Conservation (phyloP, 495 filamentous ascomycete species). For the Xylaria longipes region DNA sequence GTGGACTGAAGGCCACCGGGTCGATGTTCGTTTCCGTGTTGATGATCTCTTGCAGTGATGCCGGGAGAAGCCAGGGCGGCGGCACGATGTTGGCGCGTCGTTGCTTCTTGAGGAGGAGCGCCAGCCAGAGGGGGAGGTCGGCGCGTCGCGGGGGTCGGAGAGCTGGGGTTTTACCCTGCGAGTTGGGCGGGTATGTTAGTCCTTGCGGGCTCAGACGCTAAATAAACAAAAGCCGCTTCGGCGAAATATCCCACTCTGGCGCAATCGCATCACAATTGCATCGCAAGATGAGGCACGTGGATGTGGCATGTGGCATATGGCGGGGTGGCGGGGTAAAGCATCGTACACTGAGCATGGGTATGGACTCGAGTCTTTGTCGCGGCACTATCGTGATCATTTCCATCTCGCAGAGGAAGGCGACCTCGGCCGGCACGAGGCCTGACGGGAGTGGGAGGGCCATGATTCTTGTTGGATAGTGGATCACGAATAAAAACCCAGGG, state of each 20-base stretch:
- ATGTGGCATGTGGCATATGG: constrained; percentile 15
- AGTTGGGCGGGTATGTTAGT: constrained; percentile 18
- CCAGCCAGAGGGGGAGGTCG: constrained; percentile 90
- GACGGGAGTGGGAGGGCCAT: constrained; percentile 87
- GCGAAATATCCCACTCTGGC: too few relatives aligned
- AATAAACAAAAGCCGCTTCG: too few relatives aligned
- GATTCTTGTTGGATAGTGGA: not conserved
- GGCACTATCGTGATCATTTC: constrained; percentile 91
- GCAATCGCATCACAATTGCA: not conserved
- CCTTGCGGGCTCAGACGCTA: too few relatives aligned
- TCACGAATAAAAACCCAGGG: not conserved
- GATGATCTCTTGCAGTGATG: constrained; percentile 75
- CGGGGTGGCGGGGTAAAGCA: constrained; percentile 32
- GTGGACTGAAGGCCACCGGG: constrained; percentile 73
- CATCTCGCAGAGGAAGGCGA: constrained; percentile 97
- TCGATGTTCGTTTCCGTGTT: constrained; percentile 74
- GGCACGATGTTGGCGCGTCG: constrained; percentile 91
- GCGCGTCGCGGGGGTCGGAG: constrained; percentile 83
- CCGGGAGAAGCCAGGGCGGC: constrained; percentile 82
- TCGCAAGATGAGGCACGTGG: not conserved
- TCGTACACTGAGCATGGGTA: constrained; percentile 82
- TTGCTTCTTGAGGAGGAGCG: constrained; percentile 95
- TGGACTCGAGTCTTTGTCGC: constrained; percentile 84
- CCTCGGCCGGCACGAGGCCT: constrained; percentile 86
- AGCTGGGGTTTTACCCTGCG: constrained; percentile 75